Conservation (phyloP, 2,329 filamentous ascomycete species). For the Furcasterigmium furcatum region DNA sequence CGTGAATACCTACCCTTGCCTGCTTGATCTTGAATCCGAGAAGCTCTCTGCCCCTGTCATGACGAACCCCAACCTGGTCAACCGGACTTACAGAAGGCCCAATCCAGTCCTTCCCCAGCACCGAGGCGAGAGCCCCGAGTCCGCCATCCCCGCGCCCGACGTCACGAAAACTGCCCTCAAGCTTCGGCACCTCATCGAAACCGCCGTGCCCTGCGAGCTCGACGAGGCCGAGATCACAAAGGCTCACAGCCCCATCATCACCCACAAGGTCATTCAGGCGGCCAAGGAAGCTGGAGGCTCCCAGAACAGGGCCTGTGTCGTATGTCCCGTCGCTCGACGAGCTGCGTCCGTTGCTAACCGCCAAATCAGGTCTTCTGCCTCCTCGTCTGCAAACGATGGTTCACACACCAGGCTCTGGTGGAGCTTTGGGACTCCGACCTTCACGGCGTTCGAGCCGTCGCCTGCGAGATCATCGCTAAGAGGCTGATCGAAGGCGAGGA, state of each 20-base stretch:
- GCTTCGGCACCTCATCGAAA: slow-evolving; percentile 85
- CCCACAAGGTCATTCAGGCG: slow-evolving; percentile 71
- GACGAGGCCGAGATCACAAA: slow-evolving; percentile 71
- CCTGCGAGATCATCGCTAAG: slow-evolving; percentile 93
- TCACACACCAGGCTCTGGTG: slow-evolving; percentile 70
- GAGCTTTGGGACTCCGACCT: slow-evolving; percentile 94
- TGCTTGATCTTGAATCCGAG: slow-evolving; percentile 1
- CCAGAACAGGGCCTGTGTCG: slow-evolving; percentile 74
- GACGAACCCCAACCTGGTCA: neutral
- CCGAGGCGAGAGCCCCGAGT: slow-evolving; percentile 53
- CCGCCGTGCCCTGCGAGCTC: slow-evolving; percentile 87
- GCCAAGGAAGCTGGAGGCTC: slow-evolving; percentile 77
- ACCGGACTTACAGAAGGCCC: slow-evolving; percentile 6
- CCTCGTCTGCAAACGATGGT: slow-evolving; percentile 69
- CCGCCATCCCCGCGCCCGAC: slow-evolving; percentile 70
- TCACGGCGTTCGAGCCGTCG: slow-evolving; percentile 72
- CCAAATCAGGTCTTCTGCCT: slow-evolving; percentile 64
- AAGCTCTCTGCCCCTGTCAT: neutral
- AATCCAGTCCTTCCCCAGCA: slow-evolving; percentile 62
- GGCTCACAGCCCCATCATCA: slow-evolving; percentile 85
- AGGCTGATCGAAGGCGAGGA: slow-evolving; percentile 81
- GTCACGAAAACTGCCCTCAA: slow-evolving; percentile 89
- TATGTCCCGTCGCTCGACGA: slow-evolving; percentile 15
- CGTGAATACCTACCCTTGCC: slow-evolving; percentile 15
- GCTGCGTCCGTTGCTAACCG: neutral